Base-by-base conservation (phyloP, 345 rosid genomes). In the Balakata baccata region DNA sequence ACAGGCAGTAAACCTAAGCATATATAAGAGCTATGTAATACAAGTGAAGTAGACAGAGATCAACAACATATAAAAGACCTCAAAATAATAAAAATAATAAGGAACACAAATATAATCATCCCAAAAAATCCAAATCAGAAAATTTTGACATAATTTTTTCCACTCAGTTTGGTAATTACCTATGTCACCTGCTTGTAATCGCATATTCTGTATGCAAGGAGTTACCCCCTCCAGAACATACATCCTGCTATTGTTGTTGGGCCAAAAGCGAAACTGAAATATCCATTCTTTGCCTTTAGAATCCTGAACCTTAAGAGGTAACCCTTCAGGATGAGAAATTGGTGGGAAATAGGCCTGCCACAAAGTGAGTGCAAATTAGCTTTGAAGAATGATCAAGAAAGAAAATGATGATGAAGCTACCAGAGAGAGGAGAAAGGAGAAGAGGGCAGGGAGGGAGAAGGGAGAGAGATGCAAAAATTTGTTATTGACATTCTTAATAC, bases 181-280 rank as follows among this genome's bases (percentile, higher is more conserved):
- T 81, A 84, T 88, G 80, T 95, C 99, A 64, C 99, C 99, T 11
- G 99, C 98, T 85, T 91, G 99, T 85, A 92, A 79, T 80, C 82
- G 88, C 98, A 95, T 83, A 81, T 85, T 87, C 84, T 95, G 98
- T 80, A 95, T 86, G 88, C 96, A 95, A 69, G 96, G 92, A 57
- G 90, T 87, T 73, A 92, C 96, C 47, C 99, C 98, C 79, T 92
- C 99, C 75, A 95, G 79, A 78, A 92, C 92, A 89, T 95, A 95
- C 87, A 91, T 92, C 83, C 98, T 88, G 79, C 98, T 91, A 75
- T 89, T 88, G 73, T 81, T 87, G 86, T 88, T 95, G 39, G 98
- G 92, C 97, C 96, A 95, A 79, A 92, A 95, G 77, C 97, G 97
- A 81, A 92, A 92, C 81, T 87, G 98, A 83, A 95, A 95, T 79